Conservation (phyloP, 257 asterid genomes). For the Ehretia macrophylla region DNA sequence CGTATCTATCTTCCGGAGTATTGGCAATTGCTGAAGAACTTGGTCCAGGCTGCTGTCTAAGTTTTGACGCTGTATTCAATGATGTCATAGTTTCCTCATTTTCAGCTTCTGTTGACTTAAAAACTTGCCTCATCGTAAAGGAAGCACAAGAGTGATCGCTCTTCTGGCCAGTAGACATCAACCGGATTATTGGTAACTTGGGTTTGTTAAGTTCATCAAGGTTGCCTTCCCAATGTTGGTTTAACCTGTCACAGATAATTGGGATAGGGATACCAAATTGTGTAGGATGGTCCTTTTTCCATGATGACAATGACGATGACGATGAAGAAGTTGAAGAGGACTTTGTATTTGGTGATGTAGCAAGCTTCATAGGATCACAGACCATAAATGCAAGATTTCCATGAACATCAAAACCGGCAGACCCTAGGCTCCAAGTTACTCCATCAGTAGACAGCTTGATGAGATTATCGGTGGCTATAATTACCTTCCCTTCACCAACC, state of each 20-base stretch:
- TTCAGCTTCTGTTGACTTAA: slow-evolving; percentile 63
- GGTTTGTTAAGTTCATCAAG: slow-evolving; percentile 93
- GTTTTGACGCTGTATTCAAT: slow-evolving; percentile 34
- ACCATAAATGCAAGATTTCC: slow-evolving; percentile 98
- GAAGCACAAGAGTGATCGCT: slow-evolving; percentile 94
- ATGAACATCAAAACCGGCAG: slow-evolving; percentile 88
- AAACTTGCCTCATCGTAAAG: slow-evolving; percentile 81
- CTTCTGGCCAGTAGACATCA: slow-evolving; percentile 92
- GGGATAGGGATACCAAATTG: slow-evolving; percentile 98
- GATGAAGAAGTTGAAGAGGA: slow-evolving; percentile 81
- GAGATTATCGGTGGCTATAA: slow-evolving; percentile 93
- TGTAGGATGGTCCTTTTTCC: slow-evolving; percentile 71
- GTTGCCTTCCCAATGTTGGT: slow-evolving; percentile 96
- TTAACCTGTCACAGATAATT: slow-evolving; percentile 83
- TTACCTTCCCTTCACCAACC: slow-evolving; percentile 90
- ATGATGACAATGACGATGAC: slow-evolving; percentile 72
- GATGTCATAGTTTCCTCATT: slow-evolving; percentile 59
- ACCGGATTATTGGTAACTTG: slow-evolving; percentile 64
- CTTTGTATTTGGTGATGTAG: slow-evolving; percentile 82
- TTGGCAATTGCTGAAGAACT: slow-evolving; percentile 32
- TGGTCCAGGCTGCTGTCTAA: slow-evolving; percentile 44
- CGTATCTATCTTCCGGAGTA: slow-evolving; percentile 31
- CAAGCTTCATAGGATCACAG: slow-evolving; percentile 98
- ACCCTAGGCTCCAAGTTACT: slow-evolving; percentile 84
- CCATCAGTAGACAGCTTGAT: slow-evolving; percentile 87